A percentile compares a stretch with the other conserved stretches of the same genome.
phyloP scores from a whole-genome alignment of 2,329 filamentous ascomycete genomes.

The Colletotrichum coccodes region DNA sequence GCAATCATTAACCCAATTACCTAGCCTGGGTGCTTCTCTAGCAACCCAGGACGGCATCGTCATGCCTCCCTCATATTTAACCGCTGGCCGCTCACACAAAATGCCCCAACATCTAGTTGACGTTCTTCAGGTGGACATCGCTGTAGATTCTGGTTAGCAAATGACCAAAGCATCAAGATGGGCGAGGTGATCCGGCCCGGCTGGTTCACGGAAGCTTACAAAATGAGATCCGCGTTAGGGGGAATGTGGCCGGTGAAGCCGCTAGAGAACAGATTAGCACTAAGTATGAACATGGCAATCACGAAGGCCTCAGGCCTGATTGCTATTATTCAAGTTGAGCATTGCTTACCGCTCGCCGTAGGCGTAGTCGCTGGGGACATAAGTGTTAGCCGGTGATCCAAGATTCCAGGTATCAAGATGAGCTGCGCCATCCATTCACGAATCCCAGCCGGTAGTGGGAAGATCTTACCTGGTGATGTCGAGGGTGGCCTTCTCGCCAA shows the following conservation, averaged over 20 bases:
- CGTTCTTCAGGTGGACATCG: conserved; percentile 75
- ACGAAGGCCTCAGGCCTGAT: not conserved
- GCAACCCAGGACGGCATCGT: not conserved
- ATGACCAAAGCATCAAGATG: not conserved
- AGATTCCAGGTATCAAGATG: too few relatives aligned
- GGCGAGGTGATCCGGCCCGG: not conserved
- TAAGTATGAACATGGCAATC: not conserved
- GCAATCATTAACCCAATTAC: not conserved
- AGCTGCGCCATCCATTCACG: not conserved
- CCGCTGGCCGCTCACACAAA: not conserved
- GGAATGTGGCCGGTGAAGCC: conserved; percentile 86
- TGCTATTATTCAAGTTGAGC: not conserved
- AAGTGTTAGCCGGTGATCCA: not conserved
- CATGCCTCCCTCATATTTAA: not conserved
- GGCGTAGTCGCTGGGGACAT: conserved; percentile 64
- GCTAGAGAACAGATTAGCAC: conserved; percentile 50
- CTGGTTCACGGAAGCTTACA: conserved; percentile 70
- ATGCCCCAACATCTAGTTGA: conserved; percentile 53
- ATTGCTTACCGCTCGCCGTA: conserved; percentile 69
- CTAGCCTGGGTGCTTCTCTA: not conserved
- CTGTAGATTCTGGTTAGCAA: conserved; percentile 48
- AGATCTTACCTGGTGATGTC: conserved; percentile 77
- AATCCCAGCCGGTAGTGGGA: not conserved
- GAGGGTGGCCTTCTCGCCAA: conserved; percentile 90
- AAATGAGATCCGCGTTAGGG: conserved; percentile 78